phyloP scores from a whole-genome alignment of 1,139 yeast genomes.

The Wickerhamomyces sp. region DNA sequence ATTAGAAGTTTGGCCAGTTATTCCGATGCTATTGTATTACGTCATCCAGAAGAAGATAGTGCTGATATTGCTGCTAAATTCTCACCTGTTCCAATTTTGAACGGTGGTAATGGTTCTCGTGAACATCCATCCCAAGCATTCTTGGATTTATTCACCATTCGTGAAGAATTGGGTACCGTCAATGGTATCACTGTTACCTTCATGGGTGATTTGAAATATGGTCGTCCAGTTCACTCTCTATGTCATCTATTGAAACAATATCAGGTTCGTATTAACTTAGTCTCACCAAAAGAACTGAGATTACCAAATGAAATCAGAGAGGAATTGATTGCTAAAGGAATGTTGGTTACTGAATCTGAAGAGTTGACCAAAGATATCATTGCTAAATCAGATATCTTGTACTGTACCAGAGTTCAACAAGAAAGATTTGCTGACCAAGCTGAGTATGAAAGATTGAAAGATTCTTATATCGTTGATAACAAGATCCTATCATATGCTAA shows the following conservation, averaged over 20 bases:
- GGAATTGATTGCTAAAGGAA: slow-evolving; percentile 58
- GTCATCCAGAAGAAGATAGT: slow-evolving; percentile 92
- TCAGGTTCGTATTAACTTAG: slow-evolving; percentile 89
- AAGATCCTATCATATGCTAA: slow-evolving; percentile 87
- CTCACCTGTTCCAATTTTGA: slow-evolving; percentile 95
- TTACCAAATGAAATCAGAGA: slow-evolving; percentile 71
- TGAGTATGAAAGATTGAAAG: slow-evolving; percentile 86
- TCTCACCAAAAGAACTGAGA: slow-evolving; percentile 82
- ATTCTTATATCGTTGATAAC: slow-evolving; percentile 89
- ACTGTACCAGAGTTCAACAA: slow-evolving; percentile 97
- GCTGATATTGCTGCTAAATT: slow-evolving; percentile 94
- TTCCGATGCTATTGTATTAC: slow-evolving; percentile 93
- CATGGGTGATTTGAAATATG: slow-evolving; percentile 98
- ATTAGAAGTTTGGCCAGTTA: slow-evolving; percentile 92
- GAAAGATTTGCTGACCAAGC: slow-evolving; percentile 80
- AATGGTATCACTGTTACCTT: slow-evolving; percentile 97
- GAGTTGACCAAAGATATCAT: slow-evolving; percentile 78
- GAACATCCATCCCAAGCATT: slow-evolving; percentile 99
- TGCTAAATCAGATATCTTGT: slow-evolving; percentile 87
- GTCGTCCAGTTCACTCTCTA: slow-evolving; percentile 97
- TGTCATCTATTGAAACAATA: slow-evolving; percentile 87
- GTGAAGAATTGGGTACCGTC: slow-evolving; percentile 98
- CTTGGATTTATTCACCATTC: slow-evolving; percentile 92
- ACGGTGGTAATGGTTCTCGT: slow-evolving; percentile 96
- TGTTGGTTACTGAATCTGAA: slow-evolving; percentile 70